These are phyloP conservation scores for Artemisia tridentata DNA, from an alignment of 129 eudicot species.

Conservation along the genomic window DNA sequence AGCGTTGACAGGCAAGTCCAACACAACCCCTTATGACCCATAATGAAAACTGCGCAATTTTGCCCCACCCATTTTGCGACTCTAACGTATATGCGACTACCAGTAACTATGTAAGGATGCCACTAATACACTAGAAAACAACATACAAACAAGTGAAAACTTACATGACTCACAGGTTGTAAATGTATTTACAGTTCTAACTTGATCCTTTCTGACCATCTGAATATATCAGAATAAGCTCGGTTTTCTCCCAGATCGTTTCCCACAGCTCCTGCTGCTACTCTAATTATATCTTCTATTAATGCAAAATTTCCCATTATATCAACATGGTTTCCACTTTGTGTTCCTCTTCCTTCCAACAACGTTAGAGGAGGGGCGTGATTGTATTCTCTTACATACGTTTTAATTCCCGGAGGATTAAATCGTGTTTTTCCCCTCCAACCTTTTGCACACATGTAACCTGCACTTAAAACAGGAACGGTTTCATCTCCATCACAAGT, in stretches of 20 bases:
- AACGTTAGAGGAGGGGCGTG: conserved; percentile 1
- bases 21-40: too few species aligned
- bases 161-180: too few species aligned
- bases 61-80: background rate
- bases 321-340: conserved; percentile 14
- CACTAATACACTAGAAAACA: background rate
- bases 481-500: too few species aligned
- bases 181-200: conserved; percentile 6
- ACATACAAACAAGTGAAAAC: too few species aligned
- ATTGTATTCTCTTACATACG: conserved; percentile 5
- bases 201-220: conserved; percentile 4
- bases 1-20: too few species aligned
- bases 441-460: conserved; percentile 10
- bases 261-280: conserved; percentile 4
- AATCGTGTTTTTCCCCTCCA: conserved; percentile 6
- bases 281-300: background rate
- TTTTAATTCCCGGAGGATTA: conserved; percentile 5
- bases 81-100: background rate
- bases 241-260: conserved; percentile 1
- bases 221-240: background rate
- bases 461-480: conserved; percentile 3
- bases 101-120: background rate
- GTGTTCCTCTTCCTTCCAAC: conserved; percentile 8
- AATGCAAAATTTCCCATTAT: conserved; percentile 12
- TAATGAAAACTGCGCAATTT: too few species aligned